Conservation (phyloP, 164 flowering plant species). For the Nelumbo lutea region DNA sequence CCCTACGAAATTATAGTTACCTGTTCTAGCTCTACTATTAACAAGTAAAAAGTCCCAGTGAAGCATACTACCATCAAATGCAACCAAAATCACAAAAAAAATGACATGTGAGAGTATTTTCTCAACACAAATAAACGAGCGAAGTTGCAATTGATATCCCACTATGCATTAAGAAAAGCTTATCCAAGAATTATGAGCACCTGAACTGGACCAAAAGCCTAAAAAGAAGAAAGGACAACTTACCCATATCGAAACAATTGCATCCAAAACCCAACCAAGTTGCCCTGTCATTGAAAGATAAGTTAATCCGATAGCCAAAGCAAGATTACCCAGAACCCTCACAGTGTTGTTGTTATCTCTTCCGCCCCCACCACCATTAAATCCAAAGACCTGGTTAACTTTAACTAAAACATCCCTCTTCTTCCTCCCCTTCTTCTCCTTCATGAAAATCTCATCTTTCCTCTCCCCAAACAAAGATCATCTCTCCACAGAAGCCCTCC, state of each 20-base stretch:
- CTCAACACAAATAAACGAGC: neutral
- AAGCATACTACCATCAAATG: neutral
- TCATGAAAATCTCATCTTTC: too few species aligned
- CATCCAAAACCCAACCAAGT: constrained; percentile 89
- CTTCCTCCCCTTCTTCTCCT: too few species aligned
- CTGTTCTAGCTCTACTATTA: too few species aligned
- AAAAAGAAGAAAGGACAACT: constrained; percentile 15
- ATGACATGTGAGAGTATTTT: neutral
- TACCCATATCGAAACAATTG: constrained; percentile 94
- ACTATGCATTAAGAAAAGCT: neutral
- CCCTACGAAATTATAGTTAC: too few species aligned
- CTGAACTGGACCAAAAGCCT: neutral
- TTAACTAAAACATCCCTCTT: too few species aligned
- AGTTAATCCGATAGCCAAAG: constrained; percentile 74
- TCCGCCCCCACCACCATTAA: constrained; percentile 59
- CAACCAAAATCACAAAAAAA: neutral
- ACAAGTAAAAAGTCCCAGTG: too few species aligned
- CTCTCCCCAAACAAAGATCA: too few species aligned
- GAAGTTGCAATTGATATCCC: neutral
- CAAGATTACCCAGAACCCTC: constrained; percentile 74
- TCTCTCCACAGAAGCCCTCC: too few species aligned
- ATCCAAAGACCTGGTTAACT: constrained; percentile 62
- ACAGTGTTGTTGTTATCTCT: constrained; percentile 35
- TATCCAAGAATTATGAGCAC: neutral
- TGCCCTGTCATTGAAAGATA: constrained; percentile 87